Base-by-base conservation (phyloP, 2,329 filamentous ascomycete species). In the Monosporascus sp. region DNA sequence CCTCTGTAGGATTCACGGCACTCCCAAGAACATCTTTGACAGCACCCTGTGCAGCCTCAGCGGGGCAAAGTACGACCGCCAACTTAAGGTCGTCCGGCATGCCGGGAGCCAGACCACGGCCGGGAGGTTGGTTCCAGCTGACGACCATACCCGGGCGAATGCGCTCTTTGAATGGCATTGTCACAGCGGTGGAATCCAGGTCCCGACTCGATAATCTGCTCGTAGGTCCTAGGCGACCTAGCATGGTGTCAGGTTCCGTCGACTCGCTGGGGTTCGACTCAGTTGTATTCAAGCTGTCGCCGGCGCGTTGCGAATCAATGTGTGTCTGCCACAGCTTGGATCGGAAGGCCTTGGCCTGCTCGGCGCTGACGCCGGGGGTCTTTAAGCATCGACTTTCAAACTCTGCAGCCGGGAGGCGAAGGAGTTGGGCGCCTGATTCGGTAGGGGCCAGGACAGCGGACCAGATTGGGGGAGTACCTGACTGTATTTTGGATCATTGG, bases 261-360 rank as follows among this genome's bases (percentile, higher is more conserved):
- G 44, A n/a, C 37, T 31, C 56, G 60, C 27, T 14, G 4, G 27
- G 27, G 5, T 31, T 31, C 11, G 27, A 9, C 27, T 11, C 11
- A 31, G 27, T 11, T 5, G 2, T 31, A 31, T 31, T 31, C 27
- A 31, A 8, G 7, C 8, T 31, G 27, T 2, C 4, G 9, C 9
- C 27, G 27, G 11, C 27, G 9, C 27, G 27, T 11, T 31, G 27
- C 11, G 27, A 31, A 8, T 77, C 73, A 9, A 75, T 60, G 46
- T 76, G 73, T 40, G 74, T 53, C 19, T 65, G 63, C 74, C 74
- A 77, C 1, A 77, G 60, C 53, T 76, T 77, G 22, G 63, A 55
- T 16, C 70, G 68, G 49, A 78, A 74, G 4, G 72, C 71, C 3
- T 62, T 65, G 11, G 75, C 74, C 49, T 76, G 72, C 47, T 76